phyloP scores from a whole-genome alignment of 1,284 basidiomycete genomes.

The Marasmius fiardii region DNA sequence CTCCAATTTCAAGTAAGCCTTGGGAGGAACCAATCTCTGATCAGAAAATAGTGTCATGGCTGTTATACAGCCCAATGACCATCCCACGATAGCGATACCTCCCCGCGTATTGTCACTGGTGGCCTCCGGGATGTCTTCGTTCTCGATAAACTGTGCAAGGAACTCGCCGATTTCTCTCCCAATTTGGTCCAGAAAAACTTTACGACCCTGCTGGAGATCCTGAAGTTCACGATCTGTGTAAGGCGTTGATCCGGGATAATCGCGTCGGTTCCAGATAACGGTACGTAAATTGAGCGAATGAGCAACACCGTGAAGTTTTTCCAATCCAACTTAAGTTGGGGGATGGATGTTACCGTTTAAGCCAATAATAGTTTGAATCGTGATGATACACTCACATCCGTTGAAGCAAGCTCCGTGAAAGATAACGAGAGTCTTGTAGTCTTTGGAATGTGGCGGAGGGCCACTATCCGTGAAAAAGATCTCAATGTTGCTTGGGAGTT shows the following conservation, averaged over 20 bases:
- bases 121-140: conserved; percentile 22
- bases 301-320: conserved; percentile 19
- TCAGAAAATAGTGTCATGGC: conserved; percentile 24
- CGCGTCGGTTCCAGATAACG: conserved; percentile 26
- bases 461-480: conserved; percentile 17
- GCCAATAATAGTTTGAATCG: too few species aligned
- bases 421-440: conserved; percentile 18
- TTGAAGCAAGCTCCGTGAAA: conserved; percentile 18
- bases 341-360: neutral
- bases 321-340: conserved; percentile 22
- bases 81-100: conserved; percentile 30
- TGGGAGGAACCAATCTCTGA: conserved; percentile 17
- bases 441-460: conserved; percentile 8
- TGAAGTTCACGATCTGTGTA: conserved; percentile 29
- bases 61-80: conserved; percentile 27
- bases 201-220: conserved; percentile 21
- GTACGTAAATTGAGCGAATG: conserved; percentile 25
- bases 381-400: conserved; percentile 12
- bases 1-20: conserved; percentile 21
- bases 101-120: conserved; percentile 20
- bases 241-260: conserved; percentile 29
- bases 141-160: conserved; percentile 23
- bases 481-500: conserved; percentile 1
- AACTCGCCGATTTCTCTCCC: conserved; percentile 22
- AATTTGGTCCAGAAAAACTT: conserved; percentile 24